Evolutionary conservation across 495 filamentous ascomycete species (phyloP).

Genomic region (Poronia punctata): DNA sequence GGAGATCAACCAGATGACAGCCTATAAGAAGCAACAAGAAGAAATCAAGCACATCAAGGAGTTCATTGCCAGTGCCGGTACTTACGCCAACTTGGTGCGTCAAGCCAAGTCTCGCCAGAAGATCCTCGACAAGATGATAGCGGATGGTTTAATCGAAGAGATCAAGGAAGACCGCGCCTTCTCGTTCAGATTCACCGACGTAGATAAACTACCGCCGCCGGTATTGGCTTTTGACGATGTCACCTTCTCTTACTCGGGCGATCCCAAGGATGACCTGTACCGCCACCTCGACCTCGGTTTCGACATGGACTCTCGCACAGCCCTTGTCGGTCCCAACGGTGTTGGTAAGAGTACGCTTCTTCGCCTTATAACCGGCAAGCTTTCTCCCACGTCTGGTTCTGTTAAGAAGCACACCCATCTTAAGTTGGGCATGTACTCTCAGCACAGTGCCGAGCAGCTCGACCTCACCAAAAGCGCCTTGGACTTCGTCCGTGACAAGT

Average conservation of each 20-base stretch:
- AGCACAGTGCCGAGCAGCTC: conserved; percentile 97
- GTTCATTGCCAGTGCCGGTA: conserved; percentile 99
- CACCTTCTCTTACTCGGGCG: conserved; percentile 94
- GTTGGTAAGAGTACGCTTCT: conserved; percentile 99
- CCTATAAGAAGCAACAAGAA: conserved; percentile 97
- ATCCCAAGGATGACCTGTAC: conserved; percentile 85
- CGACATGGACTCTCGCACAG: conserved; percentile 98
- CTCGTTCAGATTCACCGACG: conserved; percentile 96
- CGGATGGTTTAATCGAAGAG: conserved; percentile 93
- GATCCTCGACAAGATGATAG: conserved; percentile 99
- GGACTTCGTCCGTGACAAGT: conserved; percentile 97
- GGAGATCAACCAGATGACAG: conserved; percentile 97
- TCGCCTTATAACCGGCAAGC: conserved; percentile 93
- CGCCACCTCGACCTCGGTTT: conserved; percentile 95
- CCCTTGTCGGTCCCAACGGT: conserved; percentile 97
- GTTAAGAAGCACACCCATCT: conserved; percentile 93
- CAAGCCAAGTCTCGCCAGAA: conserved; percentile 99
- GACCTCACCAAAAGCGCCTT: conserved; percentile 96
- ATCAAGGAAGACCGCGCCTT: conserved; percentile 83
- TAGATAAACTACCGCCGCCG: conserved; percentile 95
- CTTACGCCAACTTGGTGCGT: conserved; percentile 97
- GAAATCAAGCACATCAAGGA: conserved; percentile 99
- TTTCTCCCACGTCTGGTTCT: conserved; percentile 73
- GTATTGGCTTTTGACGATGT: conserved; percentile 95
- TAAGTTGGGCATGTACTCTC: conserved; percentile 94